These are phyloP conservation scores for Ajuga chamaepitys DNA, from an alignment of 257 asterid species.

Conservation along the genomic window DNA sequence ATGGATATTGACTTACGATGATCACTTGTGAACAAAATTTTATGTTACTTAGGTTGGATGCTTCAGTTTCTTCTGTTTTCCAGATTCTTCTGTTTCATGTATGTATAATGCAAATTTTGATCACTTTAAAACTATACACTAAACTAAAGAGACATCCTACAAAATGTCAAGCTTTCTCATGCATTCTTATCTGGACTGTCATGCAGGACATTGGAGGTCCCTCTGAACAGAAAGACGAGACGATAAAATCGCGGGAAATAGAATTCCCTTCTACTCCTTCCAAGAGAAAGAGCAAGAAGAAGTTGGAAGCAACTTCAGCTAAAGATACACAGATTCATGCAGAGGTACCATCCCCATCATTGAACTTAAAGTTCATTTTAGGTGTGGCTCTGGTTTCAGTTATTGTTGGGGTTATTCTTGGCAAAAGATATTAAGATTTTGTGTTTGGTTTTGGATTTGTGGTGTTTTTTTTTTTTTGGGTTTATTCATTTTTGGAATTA, in stretches of 20 bases:
- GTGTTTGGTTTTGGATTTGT: slow-evolving; percentile 7
- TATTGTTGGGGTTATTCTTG: slow-evolving; percentile 60
- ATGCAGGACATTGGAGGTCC: slow-evolving; percentile 37
- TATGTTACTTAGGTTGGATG: neutral
- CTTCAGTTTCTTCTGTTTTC: neutral
- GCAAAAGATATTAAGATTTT: slow-evolving; percentile 49
- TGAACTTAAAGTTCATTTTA: slow-evolving; percentile 41
- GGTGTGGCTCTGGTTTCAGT: slow-evolving; percentile 83
- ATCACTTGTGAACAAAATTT: neutral
- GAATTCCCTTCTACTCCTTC: slow-evolving; percentile 42
- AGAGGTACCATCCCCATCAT: slow-evolving; percentile 29
- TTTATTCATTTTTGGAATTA: neutral
- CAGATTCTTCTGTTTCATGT: no score
- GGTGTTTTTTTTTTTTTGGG: neutral
- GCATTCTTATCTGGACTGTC: neutral
- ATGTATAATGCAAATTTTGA: no score
- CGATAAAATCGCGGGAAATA: slow-evolving; percentile 48
- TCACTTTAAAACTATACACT: no score
- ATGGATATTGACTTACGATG: no score
- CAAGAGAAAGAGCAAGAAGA: slow-evolving; percentile 65
- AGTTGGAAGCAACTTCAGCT: slow-evolving; percentile 40
- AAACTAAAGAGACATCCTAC: no score
- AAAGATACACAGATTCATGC: slow-evolving; percentile 34
- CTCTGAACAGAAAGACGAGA: slow-evolving; percentile 30
- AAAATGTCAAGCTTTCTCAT: neutral